Evolutionary conservation across 169 alveolate genomes (phyloP).

Genomic region (Theileria equi): DNA sequence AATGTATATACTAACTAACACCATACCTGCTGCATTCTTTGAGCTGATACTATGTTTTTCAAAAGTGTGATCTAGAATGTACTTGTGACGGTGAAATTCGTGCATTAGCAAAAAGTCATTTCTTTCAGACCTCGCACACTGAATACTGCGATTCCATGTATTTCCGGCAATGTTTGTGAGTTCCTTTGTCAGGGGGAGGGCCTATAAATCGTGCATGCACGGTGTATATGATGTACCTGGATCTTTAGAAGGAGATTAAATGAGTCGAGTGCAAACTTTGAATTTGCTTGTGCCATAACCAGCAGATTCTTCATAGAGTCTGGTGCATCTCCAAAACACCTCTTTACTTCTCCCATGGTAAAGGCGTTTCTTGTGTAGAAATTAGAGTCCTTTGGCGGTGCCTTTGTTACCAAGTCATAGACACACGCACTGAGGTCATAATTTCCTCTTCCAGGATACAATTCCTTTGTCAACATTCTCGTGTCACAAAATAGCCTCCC

Average conservation of each 20-base stretch:
- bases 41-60: slow-evolving; percentile 44
- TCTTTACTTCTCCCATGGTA: slow-evolving; percentile 16
- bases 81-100: slow-evolving; percentile 86
- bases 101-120: slow-evolving; percentile 93
- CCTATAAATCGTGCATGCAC: slow-evolving; percentile 47
- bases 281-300: slow-evolving; percentile 39
- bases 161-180: slow-evolving; percentile 95
- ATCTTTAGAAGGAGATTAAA: slow-evolving; percentile 48
- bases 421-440: slow-evolving; percentile 56
- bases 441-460: slow-evolving; percentile 39
- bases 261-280: slow-evolving; percentile 32
- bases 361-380: slow-evolving; percentile 41
- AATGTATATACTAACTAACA: background rate
- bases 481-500: slow-evolving; percentile 63
- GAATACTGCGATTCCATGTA: slow-evolving; percentile 88
- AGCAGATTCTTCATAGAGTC: slow-evolving; percentile 53
- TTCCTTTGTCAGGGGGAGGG: slow-evolving; percentile 93
- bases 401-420: slow-evolving; percentile 24
- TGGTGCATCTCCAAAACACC: slow-evolving; percentile 12
- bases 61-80: slow-evolving; percentile 79
- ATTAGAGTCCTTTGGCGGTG: slow-evolving; percentile 17
- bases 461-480: slow-evolving; percentile 47
- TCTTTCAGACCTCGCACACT: slow-evolving; percentile 87
- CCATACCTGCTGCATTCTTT: background rate
- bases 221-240: slow-evolving; percentile 11